Evolutionary conservation across 192 early-diverging fungal species (phyloP).

Genomic region (Chytriomyces sp.): DNA sequence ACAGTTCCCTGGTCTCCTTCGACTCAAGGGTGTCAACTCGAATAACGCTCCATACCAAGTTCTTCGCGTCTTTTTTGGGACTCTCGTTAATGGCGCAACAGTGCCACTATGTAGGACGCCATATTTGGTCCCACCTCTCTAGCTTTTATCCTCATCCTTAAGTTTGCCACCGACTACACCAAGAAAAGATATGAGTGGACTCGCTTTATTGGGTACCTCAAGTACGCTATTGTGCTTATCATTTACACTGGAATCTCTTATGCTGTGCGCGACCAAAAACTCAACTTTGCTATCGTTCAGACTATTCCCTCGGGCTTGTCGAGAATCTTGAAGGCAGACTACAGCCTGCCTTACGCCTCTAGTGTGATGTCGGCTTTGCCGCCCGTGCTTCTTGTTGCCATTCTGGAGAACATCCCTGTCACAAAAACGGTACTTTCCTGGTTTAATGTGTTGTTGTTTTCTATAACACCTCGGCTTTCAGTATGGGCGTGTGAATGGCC

Average conservation of each 20-base stretch:
- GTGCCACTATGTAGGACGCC: constrained; percentile 66
- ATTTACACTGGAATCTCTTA: constrained; percentile 75
- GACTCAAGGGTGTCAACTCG: constrained; percentile 75
- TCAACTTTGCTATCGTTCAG: constrained; percentile 64
- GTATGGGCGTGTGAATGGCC: constrained; percentile 85
- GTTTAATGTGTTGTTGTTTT: too few species aligned
- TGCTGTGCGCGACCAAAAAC: constrained; percentile 35
- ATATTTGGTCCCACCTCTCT: constrained; percentile 56
- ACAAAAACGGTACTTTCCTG: too few species aligned
- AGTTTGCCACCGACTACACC: constrained; percentile 20
- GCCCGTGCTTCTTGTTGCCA: constrained; percentile 69
- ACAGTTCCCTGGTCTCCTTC: constrained; percentile 79
- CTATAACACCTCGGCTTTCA: too few species aligned
- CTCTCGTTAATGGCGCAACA: background rate
- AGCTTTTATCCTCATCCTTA: constrained; percentile 44
- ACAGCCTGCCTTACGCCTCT: constrained; percentile 53
- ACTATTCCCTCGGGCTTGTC: constrained; percentile 75
- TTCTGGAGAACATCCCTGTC: constrained; percentile 92
- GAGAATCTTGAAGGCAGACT: background rate
- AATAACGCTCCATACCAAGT: constrained; percentile 74
- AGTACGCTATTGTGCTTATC: constrained; percentile 77
- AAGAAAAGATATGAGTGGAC: constrained; percentile 40
- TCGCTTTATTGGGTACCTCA: constrained; percentile 68
- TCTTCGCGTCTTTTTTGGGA: constrained; percentile 60
- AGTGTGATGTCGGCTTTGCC: constrained; percentile 46